Evolutionary conservation across 2,329 filamentous ascomycete species (phyloP), one percentile per base, ranked within the genome.

Genomic region (Ophiognomonia clavigignenti-juglandacearum): DNA sequence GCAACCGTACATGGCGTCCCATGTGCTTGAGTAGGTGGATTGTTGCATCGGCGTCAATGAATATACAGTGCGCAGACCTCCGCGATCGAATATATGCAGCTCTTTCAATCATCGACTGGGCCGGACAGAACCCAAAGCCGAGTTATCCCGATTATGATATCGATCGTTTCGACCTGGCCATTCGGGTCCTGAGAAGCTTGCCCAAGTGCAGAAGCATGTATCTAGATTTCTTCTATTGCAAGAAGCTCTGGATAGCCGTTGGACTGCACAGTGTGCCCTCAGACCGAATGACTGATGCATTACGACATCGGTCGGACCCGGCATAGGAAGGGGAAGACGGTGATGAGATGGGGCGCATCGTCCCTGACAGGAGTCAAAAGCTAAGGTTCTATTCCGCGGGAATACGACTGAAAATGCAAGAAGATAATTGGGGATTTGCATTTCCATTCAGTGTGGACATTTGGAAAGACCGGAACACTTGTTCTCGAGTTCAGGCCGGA

Each of bases 21-120:
- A 7, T 43, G 6, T 8, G 8, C 9, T 16, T 35, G 29, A n/a
- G 2, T 8, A 7, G 5, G 3, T 29, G 27, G 6, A 16, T n/a
- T 4, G 9, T 2, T 6, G 4, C n/a, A 3, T 4, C n/a, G 7
- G 29, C 29, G 14, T n/a, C 7, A 4, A 6, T 40, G 23, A n/a
- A n/a, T n/a, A n/a, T n/a, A n/a, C 11, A 24, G 3, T 32, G 48
- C 24, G 26, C 34, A 10, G 48, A 50, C n/a, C 23, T 11, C 4
- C 39, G 48, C 16, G 39, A 50, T 18, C 40, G 20, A 9, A 22
- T 50, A 1, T 50, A 39, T 11, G 44, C 39, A 1, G 13, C 34
- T 18, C 9, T 47, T 9, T 22, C 44, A 0, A 36, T 24, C 18
- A 16, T 44, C 19, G 14, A 40, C 4, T 47, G 44, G 44, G 4